phyloP scores from a whole-genome alignment of 768 basidiomycete genomes.

The Strobilomyces echinocephalus region DNA sequence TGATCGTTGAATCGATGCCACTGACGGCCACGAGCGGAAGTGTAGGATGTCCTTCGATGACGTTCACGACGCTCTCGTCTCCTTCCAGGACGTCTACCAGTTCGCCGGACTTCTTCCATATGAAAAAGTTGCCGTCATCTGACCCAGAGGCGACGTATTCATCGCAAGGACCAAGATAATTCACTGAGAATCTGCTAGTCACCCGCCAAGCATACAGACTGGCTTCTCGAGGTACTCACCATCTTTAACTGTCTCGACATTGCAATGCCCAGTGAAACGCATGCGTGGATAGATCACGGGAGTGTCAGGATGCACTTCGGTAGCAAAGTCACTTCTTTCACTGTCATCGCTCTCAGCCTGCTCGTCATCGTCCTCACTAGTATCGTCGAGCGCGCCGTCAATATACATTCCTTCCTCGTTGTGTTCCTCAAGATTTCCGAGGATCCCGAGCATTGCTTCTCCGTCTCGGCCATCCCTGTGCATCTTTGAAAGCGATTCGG shows the following conservation, averaged over 20 bases:
- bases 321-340: conserved; percentile 13
- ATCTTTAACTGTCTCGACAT: conserved; percentile 83
- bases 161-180: conserved; percentile 74
- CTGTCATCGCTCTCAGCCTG: conserved; percentile 29
- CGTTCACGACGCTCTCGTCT: conserved; percentile 77
- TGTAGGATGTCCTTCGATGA: conserved; percentile 76
- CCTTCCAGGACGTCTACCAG: conserved; percentile 81
- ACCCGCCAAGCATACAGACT: neutral
- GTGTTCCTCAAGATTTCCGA: conserved; percentile 11
- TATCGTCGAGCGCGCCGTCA: conserved; percentile 27
- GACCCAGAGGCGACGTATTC: conserved; percentile 80
- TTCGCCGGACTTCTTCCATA: conserved; percentile 72
- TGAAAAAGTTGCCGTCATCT: conserved; percentile 83
- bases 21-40: conserved; percentile 80
- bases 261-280: conserved; percentile 66
- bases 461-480: neutral
- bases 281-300: conserved; percentile 59
- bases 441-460: conserved; percentile 2
- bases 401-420: conserved; percentile 27
- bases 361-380: conserved; percentile 24
- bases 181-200: conserved; percentile 45
- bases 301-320: conserved; percentile 31
- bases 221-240: conserved; percentile 41
- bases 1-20: conserved; percentile 82
- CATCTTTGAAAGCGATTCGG: neutral